phyloP scores from a whole-genome alignment of 345 rosid species.

The Ceriops tagal region DNA sequence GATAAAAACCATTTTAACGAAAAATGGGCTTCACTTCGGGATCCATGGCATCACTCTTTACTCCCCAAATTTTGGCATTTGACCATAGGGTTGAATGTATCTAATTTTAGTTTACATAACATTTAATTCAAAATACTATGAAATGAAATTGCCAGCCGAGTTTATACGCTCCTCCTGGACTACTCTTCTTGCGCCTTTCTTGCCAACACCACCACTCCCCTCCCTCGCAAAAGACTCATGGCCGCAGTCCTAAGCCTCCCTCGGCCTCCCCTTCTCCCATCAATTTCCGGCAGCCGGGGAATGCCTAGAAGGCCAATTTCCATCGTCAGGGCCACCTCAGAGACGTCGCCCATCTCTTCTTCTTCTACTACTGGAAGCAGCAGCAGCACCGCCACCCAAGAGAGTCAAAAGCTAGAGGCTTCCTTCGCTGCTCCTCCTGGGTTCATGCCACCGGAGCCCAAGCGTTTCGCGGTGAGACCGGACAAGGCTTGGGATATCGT shows the following conservation, averaged over 20 bases:
- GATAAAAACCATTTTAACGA: no score
- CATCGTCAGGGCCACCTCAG: constrained; percentile 42
- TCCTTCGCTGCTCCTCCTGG: constrained; percentile 50
- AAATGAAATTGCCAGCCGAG: background rate
- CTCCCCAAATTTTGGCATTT: no score
- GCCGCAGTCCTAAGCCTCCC: constrained; percentile 54
- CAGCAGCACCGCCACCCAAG: constrained; percentile 20
- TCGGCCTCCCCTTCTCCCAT: constrained; percentile 31
- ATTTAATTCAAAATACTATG: no score
- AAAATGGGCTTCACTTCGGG: background rate
- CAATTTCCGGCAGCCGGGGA: constrained; percentile 24
- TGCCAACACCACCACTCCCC: background rate
- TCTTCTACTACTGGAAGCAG: constrained; percentile 23
- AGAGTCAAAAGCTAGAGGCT: constrained; percentile 21
- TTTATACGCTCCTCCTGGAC: background rate
- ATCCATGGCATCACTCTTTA: no score
- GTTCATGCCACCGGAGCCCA: constrained; percentile 74
- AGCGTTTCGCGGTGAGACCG: constrained; percentile 52
- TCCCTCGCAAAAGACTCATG: constrained; percentile 32
- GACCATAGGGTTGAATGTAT: no score
- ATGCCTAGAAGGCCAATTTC: constrained; percentile 26
- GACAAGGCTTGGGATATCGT: constrained; percentile 56
- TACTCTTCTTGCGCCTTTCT: background rate
- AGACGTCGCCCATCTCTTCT: constrained; percentile 23
- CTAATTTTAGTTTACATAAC: no score